Base-by-base conservation (phyloP, 1,139 yeast species). In the Hemisphaericaspora subhashii region DNA sequence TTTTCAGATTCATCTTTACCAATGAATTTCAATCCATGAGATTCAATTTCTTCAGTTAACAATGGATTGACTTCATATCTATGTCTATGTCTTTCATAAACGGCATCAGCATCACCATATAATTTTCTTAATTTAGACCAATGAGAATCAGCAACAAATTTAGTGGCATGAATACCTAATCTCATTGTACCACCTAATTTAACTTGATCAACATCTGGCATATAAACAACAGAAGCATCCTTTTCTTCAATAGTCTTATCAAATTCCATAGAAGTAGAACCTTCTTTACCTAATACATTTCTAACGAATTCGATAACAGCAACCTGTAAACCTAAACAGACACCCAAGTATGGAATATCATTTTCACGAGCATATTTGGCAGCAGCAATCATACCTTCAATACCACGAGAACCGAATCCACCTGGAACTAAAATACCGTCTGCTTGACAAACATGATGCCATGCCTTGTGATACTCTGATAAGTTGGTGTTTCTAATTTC, bases 121-220 rank as follows among this genome's bases (percentile, higher is more conserved):
- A 94, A 75, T 66, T 81, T 77, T 63, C 88, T 82, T 56, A 92
- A 79, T 48, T 72, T 77, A 39, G 92, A 79, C 80, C 82, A 74
- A 52, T 85, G 83, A 33, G 87, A 66, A 48, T 73, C 81, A 11
- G 70, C 68, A 56, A 81, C 84, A 74, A 94, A 94, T 52, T 77
- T 79, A 35, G 98, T 88, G 51, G 90, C 81, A 65, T 96, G 88
- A 49, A 88, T 75, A 55, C 99, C 99, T 53, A 94, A 78, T 73
- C 99, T 83, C 99, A 94, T 94, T 41, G 98, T 92, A 54, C 99
- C 99, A 48, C 99, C 99, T 71, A 94, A 79, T 61, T 88, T 89
- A 50, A 86, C 82, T 72, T 89, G 94, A 66, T 89, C 95, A 46
- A 92, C 90, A 65, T 94, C 98, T 35, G 99, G 98, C 98, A 94